Conservation (phyloP, 2,329 filamentous ascomycete species). For the Ceratocystis cubensis region DNA sequence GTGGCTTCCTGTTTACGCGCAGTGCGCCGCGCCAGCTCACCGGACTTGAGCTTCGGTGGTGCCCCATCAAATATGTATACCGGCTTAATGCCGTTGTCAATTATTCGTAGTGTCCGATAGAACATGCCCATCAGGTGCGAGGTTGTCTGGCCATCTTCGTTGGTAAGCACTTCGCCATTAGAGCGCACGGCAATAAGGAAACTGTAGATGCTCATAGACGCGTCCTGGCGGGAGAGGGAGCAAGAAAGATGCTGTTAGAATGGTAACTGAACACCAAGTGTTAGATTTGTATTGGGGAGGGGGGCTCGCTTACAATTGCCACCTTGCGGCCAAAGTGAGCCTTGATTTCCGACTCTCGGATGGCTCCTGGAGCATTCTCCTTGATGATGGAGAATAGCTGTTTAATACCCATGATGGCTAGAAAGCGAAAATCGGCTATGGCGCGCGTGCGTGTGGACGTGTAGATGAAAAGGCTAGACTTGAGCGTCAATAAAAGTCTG, state of each 20-base stretch:
- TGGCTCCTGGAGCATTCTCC: slow-evolving; percentile 85
- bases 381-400: slow-evolving; percentile 71
- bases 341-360: slow-evolving; percentile 97
- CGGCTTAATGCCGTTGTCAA: slow-evolving; percentile 97
- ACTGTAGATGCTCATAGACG: slow-evolving; percentile 98
- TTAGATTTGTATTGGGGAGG: too few species aligned
- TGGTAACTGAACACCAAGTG: too few species aligned
- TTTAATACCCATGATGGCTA: slow-evolving; percentile 49
- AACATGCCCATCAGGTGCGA: slow-evolving; percentile 99
- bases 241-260: not conserved
- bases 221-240: slow-evolving; percentile 37
- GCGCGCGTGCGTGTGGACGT: not conserved
- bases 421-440: too few species aligned
- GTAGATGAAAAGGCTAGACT: not conserved
- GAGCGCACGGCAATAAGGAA: slow-evolving; percentile 96
- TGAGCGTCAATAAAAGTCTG: too few species aligned
- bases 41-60: slow-evolving; percentile 92
- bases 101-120: slow-evolving; percentile 94
- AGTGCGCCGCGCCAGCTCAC: slow-evolving; percentile 90
- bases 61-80: slow-evolving; percentile 97
- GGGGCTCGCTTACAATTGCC: slow-evolving; percentile 61
- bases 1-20: slow-evolving; percentile 87
- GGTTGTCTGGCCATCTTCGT: slow-evolving; percentile 88
- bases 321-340: slow-evolving; percentile 98
- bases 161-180: slow-evolving; percentile 91